phyloP scores from a whole-genome alignment of 495 filamentous ascomycete genomes.

The Astrothelium subdiscretum region DNA sequence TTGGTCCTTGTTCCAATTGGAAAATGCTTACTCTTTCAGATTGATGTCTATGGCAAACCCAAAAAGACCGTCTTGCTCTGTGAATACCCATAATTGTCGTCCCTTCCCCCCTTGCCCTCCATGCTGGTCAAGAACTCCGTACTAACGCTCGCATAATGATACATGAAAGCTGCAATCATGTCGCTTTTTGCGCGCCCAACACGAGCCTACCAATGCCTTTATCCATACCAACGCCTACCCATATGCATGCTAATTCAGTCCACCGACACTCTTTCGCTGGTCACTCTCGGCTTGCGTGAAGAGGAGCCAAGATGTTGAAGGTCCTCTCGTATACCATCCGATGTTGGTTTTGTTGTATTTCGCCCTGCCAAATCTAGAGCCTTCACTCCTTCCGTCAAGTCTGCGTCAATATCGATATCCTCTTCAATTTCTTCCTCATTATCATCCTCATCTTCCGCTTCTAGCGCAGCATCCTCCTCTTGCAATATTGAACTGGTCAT shows the following conservation, averaged over 20 bases:
- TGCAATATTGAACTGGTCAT: constrained; percentile 16
- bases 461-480: constrained; percentile 24
- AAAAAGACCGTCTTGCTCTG: background rate
- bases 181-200: background rate
- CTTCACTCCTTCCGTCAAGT: background rate
- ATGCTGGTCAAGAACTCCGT: background rate
- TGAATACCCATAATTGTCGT: background rate
- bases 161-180: background rate
- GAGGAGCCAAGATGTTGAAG: background rate
- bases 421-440: constrained; percentile 29
- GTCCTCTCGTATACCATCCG: background rate
- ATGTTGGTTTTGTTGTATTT: background rate
- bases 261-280: background rate
- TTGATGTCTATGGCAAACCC: background rate
- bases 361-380: background rate
- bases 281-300: background rate
- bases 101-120: background rate
- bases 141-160: background rate
- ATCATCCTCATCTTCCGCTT: constrained; percentile 32
- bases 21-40: too few species aligned
- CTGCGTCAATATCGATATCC: constrained; percentile 6
- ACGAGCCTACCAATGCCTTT: background rate
- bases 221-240: background rate
- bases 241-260: background rate
- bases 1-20: too few species aligned